Conservation (phyloP, 2,329 filamentous ascomycete species). For the Diplocarpon rosae region DNA sequence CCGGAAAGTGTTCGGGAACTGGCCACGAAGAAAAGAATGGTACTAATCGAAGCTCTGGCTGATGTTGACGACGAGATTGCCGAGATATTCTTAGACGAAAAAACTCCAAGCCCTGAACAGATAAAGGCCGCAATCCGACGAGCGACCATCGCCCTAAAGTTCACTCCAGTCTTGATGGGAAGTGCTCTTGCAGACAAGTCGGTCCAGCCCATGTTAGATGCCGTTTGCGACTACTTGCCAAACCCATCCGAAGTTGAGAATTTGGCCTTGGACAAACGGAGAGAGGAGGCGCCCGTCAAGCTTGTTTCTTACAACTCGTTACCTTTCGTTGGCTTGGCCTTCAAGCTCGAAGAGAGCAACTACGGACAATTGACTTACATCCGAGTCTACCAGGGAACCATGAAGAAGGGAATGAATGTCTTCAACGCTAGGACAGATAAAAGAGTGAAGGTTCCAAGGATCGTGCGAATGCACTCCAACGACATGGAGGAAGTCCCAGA, state of each 20-base stretch:
- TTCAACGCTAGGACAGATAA: constrained; percentile 92
- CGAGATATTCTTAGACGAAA: constrained; percentile 84
- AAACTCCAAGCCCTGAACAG: constrained; percentile 66
- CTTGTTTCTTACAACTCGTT: constrained; percentile 87
- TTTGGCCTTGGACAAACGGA: constrained; percentile 72
- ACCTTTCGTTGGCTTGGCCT: constrained; percentile 90
- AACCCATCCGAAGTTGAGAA: constrained; percentile 87
- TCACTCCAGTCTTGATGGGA: constrained; percentile 93
- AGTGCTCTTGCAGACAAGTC: constrained; percentile 90
- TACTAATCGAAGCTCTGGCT: constrained; percentile 86
- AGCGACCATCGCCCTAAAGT: constrained; percentile 79
- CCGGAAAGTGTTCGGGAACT: constrained; percentile 69
- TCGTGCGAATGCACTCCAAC: constrained; percentile 98
- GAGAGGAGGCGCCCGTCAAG: constrained; percentile 69
- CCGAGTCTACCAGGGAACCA: constrained; percentile 87
- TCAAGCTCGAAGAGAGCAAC: constrained; percentile 98
- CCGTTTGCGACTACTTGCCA: constrained; percentile 89
- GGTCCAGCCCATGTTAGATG: constrained; percentile 93
- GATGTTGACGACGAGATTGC: constrained; percentile 98
- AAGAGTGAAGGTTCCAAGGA: constrained; percentile 92
- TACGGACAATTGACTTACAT: constrained; percentile 98
- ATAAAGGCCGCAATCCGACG: constrained; percentile 88
- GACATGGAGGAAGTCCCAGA: constrained; percentile 96
- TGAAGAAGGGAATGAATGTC: constrained; percentile 80
- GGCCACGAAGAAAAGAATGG: constrained; percentile 69